phyloP scores from a whole-genome alignment of 1,284 basidiomycete genomes.

The Cystobasidium pallidum region DNA sequence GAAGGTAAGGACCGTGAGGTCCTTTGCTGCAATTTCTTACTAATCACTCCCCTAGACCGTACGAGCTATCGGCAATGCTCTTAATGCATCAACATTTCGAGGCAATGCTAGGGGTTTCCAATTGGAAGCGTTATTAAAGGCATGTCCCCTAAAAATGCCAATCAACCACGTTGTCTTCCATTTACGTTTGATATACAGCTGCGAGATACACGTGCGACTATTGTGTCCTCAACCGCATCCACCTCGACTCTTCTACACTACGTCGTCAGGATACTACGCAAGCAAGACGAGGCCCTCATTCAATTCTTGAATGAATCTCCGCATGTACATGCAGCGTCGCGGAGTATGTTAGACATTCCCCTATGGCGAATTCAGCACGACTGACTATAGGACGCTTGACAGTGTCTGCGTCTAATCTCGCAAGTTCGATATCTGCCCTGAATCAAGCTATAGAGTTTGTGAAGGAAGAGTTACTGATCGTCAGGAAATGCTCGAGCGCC shows the following conservation, averaged over 20 bases:
- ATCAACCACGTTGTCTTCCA: neutral
- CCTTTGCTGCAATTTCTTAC: neutral
- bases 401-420: constrained; percentile 72
- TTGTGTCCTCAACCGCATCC: constrained; percentile 66
- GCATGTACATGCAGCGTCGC: constrained; percentile 77
- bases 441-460: constrained; percentile 66
- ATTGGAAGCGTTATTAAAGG: constrained; percentile 78
- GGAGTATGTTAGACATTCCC: constrained; percentile 62
- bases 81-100: constrained; percentile 80
- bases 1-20: constrained; percentile 60
- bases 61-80: constrained; percentile 72
- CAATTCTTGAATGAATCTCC: constrained; percentile 80
- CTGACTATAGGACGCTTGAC: no score
- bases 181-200: constrained; percentile 61
- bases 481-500: constrained; percentile 54
- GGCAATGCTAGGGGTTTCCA: constrained; percentile 82
- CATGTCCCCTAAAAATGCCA: constrained; percentile 52
- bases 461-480: constrained; percentile 63
- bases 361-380: no score
- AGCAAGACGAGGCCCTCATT: constrained; percentile 68
- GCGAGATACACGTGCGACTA: constrained; percentile 72
- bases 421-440: constrained; percentile 66
- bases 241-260: constrained; percentile 88
- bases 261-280: constrained; percentile 72
- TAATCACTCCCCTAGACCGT: constrained; percentile 30